These are phyloP conservation scores for Termitomyces heimii DNA, from an alignment of 768 basidiomycete genomes.

Conservation along the genomic window DNA sequence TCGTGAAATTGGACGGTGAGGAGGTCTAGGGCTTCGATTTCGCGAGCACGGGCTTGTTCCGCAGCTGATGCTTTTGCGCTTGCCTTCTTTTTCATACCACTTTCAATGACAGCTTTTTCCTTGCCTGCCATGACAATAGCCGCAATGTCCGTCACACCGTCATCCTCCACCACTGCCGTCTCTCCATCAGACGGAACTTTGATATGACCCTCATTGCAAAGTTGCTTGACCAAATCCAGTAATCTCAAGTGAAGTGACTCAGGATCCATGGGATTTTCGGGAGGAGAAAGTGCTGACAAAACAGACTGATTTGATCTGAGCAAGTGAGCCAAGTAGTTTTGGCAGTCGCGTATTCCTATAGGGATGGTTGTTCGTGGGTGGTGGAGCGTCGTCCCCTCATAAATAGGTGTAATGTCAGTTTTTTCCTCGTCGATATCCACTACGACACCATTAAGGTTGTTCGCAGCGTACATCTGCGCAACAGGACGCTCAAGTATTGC, in stretches of 20 bases:
- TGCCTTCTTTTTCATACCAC: slow-evolving; percentile 72
- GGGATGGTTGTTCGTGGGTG: slow-evolving; percentile 48
- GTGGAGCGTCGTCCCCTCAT: slow-evolving; percentile 63
- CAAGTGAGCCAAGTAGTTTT: slow-evolving; percentile 69
- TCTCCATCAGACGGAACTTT: slow-evolving; percentile 75
- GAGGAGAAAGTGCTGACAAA: slow-evolving; percentile 50
- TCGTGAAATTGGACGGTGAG: slow-evolving; percentile 69
- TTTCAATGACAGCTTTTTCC: slow-evolving; percentile 84
- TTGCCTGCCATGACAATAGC: slow-evolving; percentile 88
- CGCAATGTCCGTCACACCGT: slow-evolving; percentile 86
- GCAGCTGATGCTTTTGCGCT: slow-evolving; percentile 70
- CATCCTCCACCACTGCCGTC: slow-evolving; percentile 63
- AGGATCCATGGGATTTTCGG: slow-evolving; percentile 38
- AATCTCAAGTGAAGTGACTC: slow-evolving; percentile 46
- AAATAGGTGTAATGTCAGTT: slow-evolving; percentile 75
- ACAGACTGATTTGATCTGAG: slow-evolving; percentile 65
- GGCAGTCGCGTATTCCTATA: slow-evolving; percentile 68
- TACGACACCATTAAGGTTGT: slow-evolving; percentile 65
- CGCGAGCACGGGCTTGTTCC: slow-evolving; percentile 73
- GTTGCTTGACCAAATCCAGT: slow-evolving; percentile 56
- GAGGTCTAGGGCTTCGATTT: slow-evolving; percentile 84
- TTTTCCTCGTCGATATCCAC: slow-evolving; percentile 75
- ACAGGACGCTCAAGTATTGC: slow-evolving; percentile 78
- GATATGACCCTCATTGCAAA: slow-evolving; percentile 60
- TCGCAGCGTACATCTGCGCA: slow-evolving; percentile 76